Evolutionary conservation across 2,329 filamentous ascomycete species (phyloP).

Genomic region (Trichoderma koningii): DNA sequence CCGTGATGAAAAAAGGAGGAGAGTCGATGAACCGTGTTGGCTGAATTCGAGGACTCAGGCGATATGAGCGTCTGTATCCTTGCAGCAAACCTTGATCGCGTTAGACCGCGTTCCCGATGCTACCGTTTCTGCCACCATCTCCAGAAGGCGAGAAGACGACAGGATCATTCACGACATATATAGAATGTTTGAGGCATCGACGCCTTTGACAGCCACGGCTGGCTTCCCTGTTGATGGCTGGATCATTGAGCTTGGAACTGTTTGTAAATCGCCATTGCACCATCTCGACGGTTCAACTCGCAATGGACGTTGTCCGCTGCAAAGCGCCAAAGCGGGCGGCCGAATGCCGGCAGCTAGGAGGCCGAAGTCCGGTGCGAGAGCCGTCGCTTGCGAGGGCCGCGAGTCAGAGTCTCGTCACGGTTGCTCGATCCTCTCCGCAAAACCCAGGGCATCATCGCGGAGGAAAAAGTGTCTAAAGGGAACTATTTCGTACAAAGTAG

Average conservation of each 20-base stretch:
- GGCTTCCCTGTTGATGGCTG: slow-evolving; percentile 5
- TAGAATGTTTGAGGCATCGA: slow-evolving; percentile 15
- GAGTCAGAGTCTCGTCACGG: background rate
- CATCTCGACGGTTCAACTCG: slow-evolving; percentile 24
- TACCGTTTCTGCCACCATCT: slow-evolving; percentile 13
- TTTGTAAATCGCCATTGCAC: slow-evolving; percentile 15
- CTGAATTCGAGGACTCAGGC: background rate
- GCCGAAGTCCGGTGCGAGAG: slow-evolving; percentile 22
- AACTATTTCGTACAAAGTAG: background rate
- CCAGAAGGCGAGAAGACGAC: background rate
- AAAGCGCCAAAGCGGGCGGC: background rate
- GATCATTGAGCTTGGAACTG: background rate
- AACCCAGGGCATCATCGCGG: background rate
- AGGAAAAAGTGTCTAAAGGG: background rate
- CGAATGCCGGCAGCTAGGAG: slow-evolving; percentile 4
- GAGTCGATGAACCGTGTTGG: too few relatives aligned
- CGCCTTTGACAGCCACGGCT: slow-evolving; percentile 1
- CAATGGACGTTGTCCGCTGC: slow-evolving; percentile 22
- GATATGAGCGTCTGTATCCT: background rate
- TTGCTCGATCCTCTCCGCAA: background rate
- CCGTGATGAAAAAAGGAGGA: background rate
- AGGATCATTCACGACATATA: slow-evolving; percentile 26
- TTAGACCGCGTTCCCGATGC: slow-evolving; percentile 9
- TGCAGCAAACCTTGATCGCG: slow-evolving; percentile 10
- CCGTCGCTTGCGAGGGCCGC: slow-evolving; percentile 11